Base-by-base conservation (phyloP, 1,284 basidiomycete genomes). In the Heterobasidion occidentale region DNA sequence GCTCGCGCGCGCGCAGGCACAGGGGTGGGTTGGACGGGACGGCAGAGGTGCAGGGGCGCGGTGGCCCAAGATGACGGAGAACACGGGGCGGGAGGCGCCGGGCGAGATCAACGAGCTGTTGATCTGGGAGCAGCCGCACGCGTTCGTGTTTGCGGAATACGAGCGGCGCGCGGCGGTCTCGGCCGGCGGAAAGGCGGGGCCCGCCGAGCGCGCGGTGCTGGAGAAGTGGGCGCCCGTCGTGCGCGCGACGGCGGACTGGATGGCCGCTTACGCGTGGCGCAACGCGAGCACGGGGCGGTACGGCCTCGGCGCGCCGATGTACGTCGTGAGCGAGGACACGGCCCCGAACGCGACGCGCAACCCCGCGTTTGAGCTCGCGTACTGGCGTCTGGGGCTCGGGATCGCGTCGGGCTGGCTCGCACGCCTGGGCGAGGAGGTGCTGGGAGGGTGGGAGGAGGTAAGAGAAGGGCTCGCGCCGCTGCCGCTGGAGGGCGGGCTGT, bases 61-160 rank as follows among this genome's bases (percentile, higher is more conserved):
- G 19, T 83, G 81, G 81, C 76, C 78, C 2, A 83, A 84, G 64
- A 83, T 83, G 81, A 81, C 79, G 7, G 81, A 83, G 60, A 81
- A 81, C 0, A 71, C 75, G 0, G 81, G 82, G 1, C 76, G 81
- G 15, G 80, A 78, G 7, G 71, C 80, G 0, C 81, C 80, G 0
- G 81, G 81, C 1, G 71, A 82, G 61, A 83, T 84, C 60, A 84
- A 84, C 70, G 79, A 83, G 61, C 72, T 84, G 8, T 71, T 83
- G 36, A 79, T 84, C 59, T 84, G 81, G 81, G 76, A 83, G 61
- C 81, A 83, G 62, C 75, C 77, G 0, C 81, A 83, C 63, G 80
- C 81, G 1, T 68, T 84, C 45, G 67, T 82, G 4, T 82, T 84
- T 62, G 81, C 82, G 0, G 69, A 77, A 60, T 81, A 82, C 70